These are phyloP conservation scores for Odontarrhena argentea DNA, from an alignment of 345 rosid species.

Conservation along the genomic window DNA sequence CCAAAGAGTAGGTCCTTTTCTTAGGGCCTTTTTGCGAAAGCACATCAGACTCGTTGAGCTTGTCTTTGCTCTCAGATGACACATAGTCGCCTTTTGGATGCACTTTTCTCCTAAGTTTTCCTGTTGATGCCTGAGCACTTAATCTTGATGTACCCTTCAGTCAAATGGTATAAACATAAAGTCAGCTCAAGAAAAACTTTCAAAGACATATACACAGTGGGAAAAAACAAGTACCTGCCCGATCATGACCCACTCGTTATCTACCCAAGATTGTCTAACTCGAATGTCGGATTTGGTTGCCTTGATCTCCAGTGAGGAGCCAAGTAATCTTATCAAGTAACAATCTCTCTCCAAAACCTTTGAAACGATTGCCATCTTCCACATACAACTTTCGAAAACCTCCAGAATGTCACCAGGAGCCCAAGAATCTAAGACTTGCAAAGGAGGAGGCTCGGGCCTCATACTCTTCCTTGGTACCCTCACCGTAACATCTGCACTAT, in stretches of 20 bases:
- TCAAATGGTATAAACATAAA: slow-evolving; percentile 29
- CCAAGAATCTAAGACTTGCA: slow-evolving; percentile 50
- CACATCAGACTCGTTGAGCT: slow-evolving; percentile 40
- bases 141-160: slow-evolving; percentile 41
- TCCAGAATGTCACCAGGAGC: slow-evolving; percentile 74
- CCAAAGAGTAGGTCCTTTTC: slow-evolving; percentile 44
- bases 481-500: slow-evolving; percentile 36
- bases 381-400: slow-evolving; percentile 60
- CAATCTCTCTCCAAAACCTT: slow-evolving; percentile 51
- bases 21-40: slow-evolving; percentile 44
- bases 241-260: slow-evolving; percentile 61
- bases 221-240: slow-evolving; percentile 52
- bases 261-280: slow-evolving; percentile 73
- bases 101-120: slow-evolving; percentile 29
- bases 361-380: slow-evolving; percentile 76
- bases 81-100: slow-evolving; percentile 33
- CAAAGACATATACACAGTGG: neutral
- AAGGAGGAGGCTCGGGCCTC: slow-evolving; percentile 65
- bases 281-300: slow-evolving; percentile 53
- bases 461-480: slow-evolving; percentile 59
- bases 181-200: slow-evolving; percentile 3
- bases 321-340: slow-evolving; percentile 61
- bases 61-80: slow-evolving; percentile 41
- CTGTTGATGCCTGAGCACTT: slow-evolving; percentile 37
- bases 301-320: slow-evolving; percentile 61